Evolutionary conservation across 345 rosid species (phyloP), one percentile per base, ranked within the genome.

Genomic region (Murraya koenigii): DNA sequence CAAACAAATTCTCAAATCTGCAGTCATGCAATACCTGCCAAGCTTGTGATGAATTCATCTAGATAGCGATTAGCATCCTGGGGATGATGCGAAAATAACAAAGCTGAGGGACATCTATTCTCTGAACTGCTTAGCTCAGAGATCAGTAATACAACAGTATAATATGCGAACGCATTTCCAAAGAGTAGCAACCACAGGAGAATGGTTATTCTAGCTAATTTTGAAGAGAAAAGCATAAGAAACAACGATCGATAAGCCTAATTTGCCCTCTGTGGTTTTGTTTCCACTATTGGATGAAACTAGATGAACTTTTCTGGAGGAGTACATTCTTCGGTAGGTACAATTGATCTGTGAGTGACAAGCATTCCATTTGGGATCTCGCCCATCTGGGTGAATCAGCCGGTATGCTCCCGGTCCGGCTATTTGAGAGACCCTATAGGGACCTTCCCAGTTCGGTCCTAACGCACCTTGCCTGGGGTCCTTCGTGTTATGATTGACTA

Each of bases 101-200:
- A 28, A 15, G 69, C 22, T 25, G 72, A 11, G 74, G 62, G 7
- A 61, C 90, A 88, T 26, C 55, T 75, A 64, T 66, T 82, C 60
- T 78, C 66, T 66, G 81, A 75, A 39, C 74, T 80, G 75, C 84
- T 86, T 68, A 90, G 80, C 83, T 88, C 86, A 19, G 90, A 86
- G 39, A 88, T 88, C 72, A 90, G 85, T 78, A 90, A 71, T 63
- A 90, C 86, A 33, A 90, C 72, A 25, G 89, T 89, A 66, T 88
- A 90, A 59, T 90, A 90, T 5, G 89, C 83, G 75, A 90, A 90
- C 10, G 89, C 81, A 84, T 87, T 89, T 32, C 90, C 92, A 69
- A 87, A 85, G 72, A 80, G 88, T 8, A 87, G 77, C 20, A 78
- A 63, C 91, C 90, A 90, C 72, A 88, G 71, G n/a, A 88, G 88